Conservation (phyloP, 1,139 yeast genomes). For the Taphrina flavorubra region DNA sequence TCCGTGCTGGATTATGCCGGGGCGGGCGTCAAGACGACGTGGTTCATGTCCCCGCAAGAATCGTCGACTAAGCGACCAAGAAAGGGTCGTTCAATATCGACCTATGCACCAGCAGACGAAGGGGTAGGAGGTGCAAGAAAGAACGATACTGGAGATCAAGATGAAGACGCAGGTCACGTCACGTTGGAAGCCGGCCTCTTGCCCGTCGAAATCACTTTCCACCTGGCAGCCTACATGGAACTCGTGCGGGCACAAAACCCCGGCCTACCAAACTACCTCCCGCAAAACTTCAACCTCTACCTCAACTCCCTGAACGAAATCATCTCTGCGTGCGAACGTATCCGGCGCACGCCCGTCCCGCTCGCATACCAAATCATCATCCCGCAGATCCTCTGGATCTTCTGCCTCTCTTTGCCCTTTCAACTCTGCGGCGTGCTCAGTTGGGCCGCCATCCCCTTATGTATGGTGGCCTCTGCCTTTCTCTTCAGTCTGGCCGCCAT, state of each 20-base stretch:
- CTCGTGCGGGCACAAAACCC: conserved; percentile 14
- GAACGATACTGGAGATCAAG: neutral
- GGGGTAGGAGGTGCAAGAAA: neutral
- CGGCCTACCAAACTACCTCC: conserved; percentile 18
- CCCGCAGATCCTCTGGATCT: conserved; percentile 46
- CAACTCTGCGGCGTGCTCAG: conserved; percentile 43
- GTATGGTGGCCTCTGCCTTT: conserved; percentile 45
- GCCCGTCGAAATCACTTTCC: conserved; percentile 44
- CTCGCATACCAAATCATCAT: conserved; percentile 46
- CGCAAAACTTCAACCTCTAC: conserved; percentile 22
- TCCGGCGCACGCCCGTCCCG: conserved; percentile 46
- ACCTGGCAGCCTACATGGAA: conserved; percentile 29
- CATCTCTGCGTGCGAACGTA: conserved; percentile 41
- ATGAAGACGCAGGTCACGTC: neutral
- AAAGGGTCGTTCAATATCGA: neutral
- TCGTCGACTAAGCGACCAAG: no score
- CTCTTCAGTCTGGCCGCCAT: conserved; percentile 46
- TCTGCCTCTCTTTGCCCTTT: conserved; percentile 45
- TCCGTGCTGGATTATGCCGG: conserved; percentile 22
- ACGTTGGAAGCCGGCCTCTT: conserved; percentile 22
- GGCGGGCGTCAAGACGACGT: conserved; percentile 14
- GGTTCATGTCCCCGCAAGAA: conserved; percentile 9
- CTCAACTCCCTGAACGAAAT: conserved; percentile 23
- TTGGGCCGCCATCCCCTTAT: conserved; percentile 46
- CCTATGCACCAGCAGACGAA: neutral